Base-by-base conservation (phyloP, 768 basidiomycete genomes). In the Chalciporus pseudorubinellus region DNA sequence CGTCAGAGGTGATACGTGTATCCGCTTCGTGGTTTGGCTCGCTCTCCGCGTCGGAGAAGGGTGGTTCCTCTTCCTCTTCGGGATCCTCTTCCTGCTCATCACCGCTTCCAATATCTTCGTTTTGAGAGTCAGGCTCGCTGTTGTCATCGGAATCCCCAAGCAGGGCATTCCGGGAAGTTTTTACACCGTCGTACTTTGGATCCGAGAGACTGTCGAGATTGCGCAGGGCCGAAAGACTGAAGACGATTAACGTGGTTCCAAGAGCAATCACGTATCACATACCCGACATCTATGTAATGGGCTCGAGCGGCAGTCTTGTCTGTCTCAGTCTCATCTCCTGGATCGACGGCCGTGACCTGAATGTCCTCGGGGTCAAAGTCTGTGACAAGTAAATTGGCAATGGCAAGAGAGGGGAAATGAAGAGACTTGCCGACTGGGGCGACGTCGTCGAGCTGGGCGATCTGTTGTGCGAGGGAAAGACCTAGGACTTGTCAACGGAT, bases 211-310 rank as follows among this genome's bases (percentile, higher is more conserved):
- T 82, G 26, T 85, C 82, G 31, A 77, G 61, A 61, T 78, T 86
- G 26, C 89, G 79, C 46, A 95, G 64, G 28, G 77, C 69, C 52
- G 91, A 93, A 10, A 82, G 83, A 3, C 89, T 92, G 54, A 53
- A 31, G 29, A 31, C 8, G 2, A 11, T 31, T 11, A 31, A 13
- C 8, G 3, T 13, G 29, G 12, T 31, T 11, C 12, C 13, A 11
- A 31, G 10, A 31, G 10, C 28, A 52, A 48, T 28, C 31, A 41
- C 20, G 36, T 26, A 22, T 9, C 22, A 71, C 81, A 53, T 66
- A 92, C 89, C 89, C 90, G 34, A 95, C 89, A 59, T 89, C 83
- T 39, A 92, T 63, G 67, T 95, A 97, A 69, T 95, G 93, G 59
- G 85, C 85, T 59, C 86, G 76, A 0, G 72, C 76, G 13, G 70